A percentile compares a stretch with the other conserved stretches of the same genome.
phyloP scores from a whole-genome alignment of 331 rosid species.

The Dryas integrifolia region DNA sequence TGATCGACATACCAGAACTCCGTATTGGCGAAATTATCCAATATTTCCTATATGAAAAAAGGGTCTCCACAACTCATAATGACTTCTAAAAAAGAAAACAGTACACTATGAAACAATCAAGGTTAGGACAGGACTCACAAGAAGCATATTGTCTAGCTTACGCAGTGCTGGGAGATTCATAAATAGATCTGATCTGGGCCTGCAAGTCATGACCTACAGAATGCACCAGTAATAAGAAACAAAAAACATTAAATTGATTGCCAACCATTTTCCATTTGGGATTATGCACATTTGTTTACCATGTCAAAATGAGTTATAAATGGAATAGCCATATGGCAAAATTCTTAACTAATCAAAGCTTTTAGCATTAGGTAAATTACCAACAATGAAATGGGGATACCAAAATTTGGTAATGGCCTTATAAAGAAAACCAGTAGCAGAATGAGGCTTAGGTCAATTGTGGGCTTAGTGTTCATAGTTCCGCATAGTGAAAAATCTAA shows the following conservation, averaged over 20 bases:
- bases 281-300: constrained; percentile 3
- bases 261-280: not conserved
- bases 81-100: not conserved
- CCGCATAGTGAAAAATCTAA: too few relatives aligned
- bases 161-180: constrained; percentile 51
- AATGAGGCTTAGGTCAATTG: not conserved
- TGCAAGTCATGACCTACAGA: constrained; percentile 53
- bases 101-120: not conserved
- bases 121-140: constrained; percentile 35
- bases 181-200: constrained; percentile 49
- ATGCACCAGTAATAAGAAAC: constrained; percentile 6
- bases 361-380: not conserved
- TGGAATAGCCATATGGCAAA: not conserved
- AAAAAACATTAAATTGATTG: not conserved
- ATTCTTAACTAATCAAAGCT: not conserved
- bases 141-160: constrained; percentile 51
- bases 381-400: not conserved
- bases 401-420: not conserved
- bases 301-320: not conserved
- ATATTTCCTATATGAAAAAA: constrained; percentile 34
- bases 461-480: not conserved
- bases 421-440: not conserved
- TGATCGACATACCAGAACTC: constrained; percentile 68
- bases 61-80: not conserved
- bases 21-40: constrained; percentile 38